Evolutionary conservation across 1,284 basidiomycete genomes (phyloP).

Genomic region (Serendipita sp.): DNA sequence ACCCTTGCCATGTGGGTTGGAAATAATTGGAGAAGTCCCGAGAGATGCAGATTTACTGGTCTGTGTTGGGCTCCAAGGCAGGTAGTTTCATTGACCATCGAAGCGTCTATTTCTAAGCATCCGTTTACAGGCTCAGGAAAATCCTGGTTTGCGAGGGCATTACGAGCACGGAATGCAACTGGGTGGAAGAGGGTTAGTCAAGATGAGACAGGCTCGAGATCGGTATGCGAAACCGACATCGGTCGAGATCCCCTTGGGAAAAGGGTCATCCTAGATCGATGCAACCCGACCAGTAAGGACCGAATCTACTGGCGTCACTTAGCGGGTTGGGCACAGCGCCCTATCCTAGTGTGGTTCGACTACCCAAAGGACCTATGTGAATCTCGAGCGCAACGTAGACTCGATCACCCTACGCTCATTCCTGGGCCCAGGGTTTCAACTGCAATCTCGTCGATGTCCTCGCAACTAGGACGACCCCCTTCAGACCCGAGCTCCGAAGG

Average conservation of each 20-base stretch:
- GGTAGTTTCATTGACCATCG: neutral
- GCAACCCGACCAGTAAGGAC: slow-evolving; percentile 35
- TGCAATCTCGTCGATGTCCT: slow-evolving; percentile 40
- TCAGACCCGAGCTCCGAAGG: slow-evolving; percentile 25
- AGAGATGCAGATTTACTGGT: slow-evolving; percentile 30
- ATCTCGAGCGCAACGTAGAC: slow-evolving; percentile 38
- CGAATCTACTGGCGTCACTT: slow-evolving; percentile 36
- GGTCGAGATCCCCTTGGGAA: slow-evolving; percentile 24
- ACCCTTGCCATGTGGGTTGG: slow-evolving; percentile 32
- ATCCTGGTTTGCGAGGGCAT: slow-evolving; percentile 35
- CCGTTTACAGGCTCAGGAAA: slow-evolving; percentile 47
- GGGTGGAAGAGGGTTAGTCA: slow-evolving; percentile 36
- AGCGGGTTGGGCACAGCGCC: slow-evolving; percentile 32
- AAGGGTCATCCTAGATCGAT: slow-evolving; percentile 38
- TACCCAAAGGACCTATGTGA: slow-evolving; percentile 35
- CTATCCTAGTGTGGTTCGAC: slow-evolving; percentile 43
- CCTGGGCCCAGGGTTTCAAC: slow-evolving; percentile 39
- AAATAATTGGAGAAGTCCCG: slow-evolving; percentile 28
- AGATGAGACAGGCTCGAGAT: slow-evolving; percentile 38
- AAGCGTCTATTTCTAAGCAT: neutral
- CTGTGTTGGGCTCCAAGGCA: slow-evolving; percentile 29
- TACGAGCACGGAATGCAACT: slow-evolving; percentile 30
- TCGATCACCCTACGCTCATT: slow-evolving; percentile 42
- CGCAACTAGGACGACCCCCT: slow-evolving; percentile 18
- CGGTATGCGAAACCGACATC: slow-evolving; percentile 35